These are phyloP conservation scores for Cinchona pubescens DNA, from an alignment of 257 asterid species.

Conservation along the genomic window DNA sequence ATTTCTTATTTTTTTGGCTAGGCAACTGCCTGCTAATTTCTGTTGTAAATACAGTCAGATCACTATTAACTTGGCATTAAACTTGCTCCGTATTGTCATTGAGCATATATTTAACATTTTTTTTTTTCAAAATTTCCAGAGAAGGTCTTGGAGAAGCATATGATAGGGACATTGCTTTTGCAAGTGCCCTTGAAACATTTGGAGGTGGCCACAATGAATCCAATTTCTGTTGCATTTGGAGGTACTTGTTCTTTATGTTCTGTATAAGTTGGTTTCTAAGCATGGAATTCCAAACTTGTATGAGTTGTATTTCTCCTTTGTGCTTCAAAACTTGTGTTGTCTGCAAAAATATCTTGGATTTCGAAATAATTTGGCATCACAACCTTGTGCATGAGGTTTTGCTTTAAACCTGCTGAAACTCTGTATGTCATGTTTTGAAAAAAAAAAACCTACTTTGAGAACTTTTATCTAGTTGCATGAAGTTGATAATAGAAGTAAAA, in stretches of 20 bases:
- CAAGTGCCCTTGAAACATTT: constrained; percentile 79
- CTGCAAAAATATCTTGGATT: neutral
- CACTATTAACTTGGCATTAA: neutral
- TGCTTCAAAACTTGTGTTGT: neutral
- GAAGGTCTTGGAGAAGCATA: constrained; percentile 98
- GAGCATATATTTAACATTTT: constrained; percentile 3
- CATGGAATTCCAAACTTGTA: neutral
- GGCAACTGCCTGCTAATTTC: neutral
- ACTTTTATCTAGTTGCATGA: neutral
- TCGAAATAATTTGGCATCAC: neutral
- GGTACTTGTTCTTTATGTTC: constrained; percentile 40
- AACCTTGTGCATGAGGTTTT: neutral
- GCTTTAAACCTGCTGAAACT: neutral
- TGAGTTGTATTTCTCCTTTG: neutral
- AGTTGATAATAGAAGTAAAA: neutral
- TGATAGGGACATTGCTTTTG: constrained; percentile 85
- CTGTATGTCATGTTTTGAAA: neutral
- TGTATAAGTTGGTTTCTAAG: neutral
- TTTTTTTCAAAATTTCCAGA: constrained; percentile 46
- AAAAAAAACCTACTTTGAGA: neutral
- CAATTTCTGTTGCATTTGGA: constrained; percentile 76
- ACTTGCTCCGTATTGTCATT: neutral
- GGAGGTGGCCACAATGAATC: constrained; percentile 88
- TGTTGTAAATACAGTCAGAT: neutral
- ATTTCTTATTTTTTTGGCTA: neutral